Evolutionary conservation across 306 rosid species (phyloP).

Genomic region (Begonia masoniana): DNA sequence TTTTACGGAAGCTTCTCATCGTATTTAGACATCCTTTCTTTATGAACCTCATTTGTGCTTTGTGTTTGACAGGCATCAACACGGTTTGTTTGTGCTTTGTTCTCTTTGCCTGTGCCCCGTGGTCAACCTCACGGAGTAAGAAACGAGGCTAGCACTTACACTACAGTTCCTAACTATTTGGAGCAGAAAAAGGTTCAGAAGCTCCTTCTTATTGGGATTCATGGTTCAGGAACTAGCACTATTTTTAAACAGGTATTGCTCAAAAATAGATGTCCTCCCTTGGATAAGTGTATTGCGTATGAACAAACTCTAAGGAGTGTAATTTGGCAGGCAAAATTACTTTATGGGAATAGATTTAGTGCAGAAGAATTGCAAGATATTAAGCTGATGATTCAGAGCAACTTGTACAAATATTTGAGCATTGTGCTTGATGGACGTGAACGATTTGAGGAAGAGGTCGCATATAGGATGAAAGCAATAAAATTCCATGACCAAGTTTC

Average conservation of each 20-base stretch:
- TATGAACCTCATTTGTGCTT: conserved; percentile 17
- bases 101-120: conserved; percentile 77
- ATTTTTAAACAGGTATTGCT: conserved; percentile 79
- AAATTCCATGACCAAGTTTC: conserved; percentile 25
- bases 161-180: conserved; percentile 64
- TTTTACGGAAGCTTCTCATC: conserved; percentile 8
- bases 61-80: conserved; percentile 66
- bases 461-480: conserved; percentile 33
- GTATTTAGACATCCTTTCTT: conserved; percentile 10
- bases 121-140: conserved; percentile 66
- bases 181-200: conserved; percentile 81
- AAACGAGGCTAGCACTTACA: conserved; percentile 74
- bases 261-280: neutral
- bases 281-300: neutral
- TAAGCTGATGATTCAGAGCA: conserved; percentile 92
- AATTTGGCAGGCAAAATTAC: conserved; percentile 64
- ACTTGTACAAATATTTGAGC: conserved; percentile 92
- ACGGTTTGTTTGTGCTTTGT: conserved; percentile 56
- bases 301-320: too few relatives aligned
- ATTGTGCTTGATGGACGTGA: conserved; percentile 94
- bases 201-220: conserved; percentile 88
- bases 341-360: conserved; percentile 71
- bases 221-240: conserved; percentile 96
- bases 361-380: conserved; percentile 67
- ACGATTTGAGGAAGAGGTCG: conserved; percentile 88